Evolutionary conservation across 2,329 filamentous ascomycete species (phyloP).

Genomic region (Zymoseptoria tritici): DNA sequence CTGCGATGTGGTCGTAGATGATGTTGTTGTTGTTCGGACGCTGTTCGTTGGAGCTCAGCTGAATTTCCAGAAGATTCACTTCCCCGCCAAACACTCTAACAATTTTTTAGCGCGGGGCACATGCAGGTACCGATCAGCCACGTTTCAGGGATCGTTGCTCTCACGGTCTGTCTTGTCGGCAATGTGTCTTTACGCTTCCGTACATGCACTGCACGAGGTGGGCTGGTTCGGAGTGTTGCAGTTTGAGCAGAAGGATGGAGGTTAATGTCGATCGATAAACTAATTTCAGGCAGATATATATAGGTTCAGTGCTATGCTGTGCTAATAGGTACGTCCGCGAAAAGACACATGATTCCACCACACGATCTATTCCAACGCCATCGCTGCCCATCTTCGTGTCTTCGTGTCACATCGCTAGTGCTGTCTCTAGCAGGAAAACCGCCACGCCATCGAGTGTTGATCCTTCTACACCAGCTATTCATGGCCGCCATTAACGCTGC

Average conservation of each 20-base stretch:
- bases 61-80: neutral
- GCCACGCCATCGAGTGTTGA: neutral
- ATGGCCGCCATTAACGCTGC: neutral
- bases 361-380: neutral
- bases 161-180: too few relatives aligned
- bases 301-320: neutral
- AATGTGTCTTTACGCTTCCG: too few relatives aligned
- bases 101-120: neutral
- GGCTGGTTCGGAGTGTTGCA: too few relatives aligned
- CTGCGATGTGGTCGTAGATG: too few relatives aligned
- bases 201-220: too few relatives aligned
- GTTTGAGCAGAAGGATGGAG: too few relatives aligned
- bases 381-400: neutral
- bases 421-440: neutral
- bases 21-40: too few relatives aligned
- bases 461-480: neutral
- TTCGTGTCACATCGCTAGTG: neutral
- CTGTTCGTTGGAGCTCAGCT: neutral
- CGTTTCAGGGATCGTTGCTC: too few relatives aligned
- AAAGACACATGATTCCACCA: neutral
- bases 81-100: too few relatives aligned
- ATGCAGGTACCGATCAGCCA: neutral
- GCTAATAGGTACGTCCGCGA: neutral
- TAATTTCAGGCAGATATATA: neutral
- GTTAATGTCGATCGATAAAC: neutral